phyloP scores from a whole-genome alignment of 164 flowering plant species.

The Macadamia integrifolia region DNA sequence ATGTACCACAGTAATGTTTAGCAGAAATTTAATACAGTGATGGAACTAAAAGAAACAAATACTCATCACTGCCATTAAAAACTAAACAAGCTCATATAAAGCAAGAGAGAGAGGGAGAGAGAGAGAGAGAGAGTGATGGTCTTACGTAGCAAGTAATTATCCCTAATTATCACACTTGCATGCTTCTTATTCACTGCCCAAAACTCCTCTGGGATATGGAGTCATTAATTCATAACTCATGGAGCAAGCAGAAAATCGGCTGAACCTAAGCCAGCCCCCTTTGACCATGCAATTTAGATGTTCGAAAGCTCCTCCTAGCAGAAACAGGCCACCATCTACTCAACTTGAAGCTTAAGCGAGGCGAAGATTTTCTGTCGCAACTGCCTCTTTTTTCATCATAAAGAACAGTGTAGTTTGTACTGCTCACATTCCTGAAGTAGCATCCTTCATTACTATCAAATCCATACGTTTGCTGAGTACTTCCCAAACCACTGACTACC shows the following conservation, averaged over 20 bases:
- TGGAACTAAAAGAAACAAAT: too few species aligned
- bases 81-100: not conserved
- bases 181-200: not conserved
- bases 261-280: constrained; percentile 4
- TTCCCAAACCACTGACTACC: constrained; percentile 55
- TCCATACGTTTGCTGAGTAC: constrained; percentile 52
- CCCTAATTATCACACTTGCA: not conserved
- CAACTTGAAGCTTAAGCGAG: constrained; percentile 8
- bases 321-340: constrained; percentile 10
- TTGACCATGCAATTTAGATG: constrained; percentile 2
- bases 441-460: constrained; percentile 39
- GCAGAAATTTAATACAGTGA: too few species aligned
- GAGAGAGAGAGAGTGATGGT: too few species aligned
- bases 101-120: not conserved
- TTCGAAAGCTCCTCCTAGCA: constrained; percentile 18
- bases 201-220: not conserved
- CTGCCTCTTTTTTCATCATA: constrained; percentile 33
- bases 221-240: too few species aligned
- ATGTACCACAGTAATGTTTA: too few species aligned
- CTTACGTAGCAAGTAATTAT: not conserved
- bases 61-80: too few species aligned
- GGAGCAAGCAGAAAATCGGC: not conserved
- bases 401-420: constrained; percentile 68
- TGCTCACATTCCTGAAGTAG: constrained; percentile 80
- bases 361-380: constrained; percentile 23